Evolutionary conservation across 805 yeast genomes (phyloP).

Genomic region (Wickerhamiella slavikovae): DNA sequence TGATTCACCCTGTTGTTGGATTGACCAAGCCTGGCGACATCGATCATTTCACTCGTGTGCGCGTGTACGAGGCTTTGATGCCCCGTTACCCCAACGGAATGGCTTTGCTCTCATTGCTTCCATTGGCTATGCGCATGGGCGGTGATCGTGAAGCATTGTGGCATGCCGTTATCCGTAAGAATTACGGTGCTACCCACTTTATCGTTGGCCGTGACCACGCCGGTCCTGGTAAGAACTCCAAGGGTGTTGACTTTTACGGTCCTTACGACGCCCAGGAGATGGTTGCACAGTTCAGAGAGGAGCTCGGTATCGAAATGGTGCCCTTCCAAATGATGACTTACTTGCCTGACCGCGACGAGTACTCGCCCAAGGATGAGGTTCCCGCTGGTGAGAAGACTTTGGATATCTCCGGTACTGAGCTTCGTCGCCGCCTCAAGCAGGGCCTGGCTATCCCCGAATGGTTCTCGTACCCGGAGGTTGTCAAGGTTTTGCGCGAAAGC

Average conservation of each 20-base stretch:
- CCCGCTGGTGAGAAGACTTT: slow-evolving; percentile 62
- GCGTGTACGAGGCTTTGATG: slow-evolving; percentile 80
- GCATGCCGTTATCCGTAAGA: slow-evolving; percentile 94
- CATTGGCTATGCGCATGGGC: slow-evolving; percentile 97
- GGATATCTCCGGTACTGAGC: slow-evolving; percentile 86
- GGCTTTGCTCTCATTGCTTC: slow-evolving; percentile 73
- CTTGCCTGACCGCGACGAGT: slow-evolving; percentile 84
- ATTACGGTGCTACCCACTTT: slow-evolving; percentile 92
- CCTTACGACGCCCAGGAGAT: slow-evolving; percentile 92
- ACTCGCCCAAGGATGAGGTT: slow-evolving; percentile 86
- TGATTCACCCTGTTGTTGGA: slow-evolving; percentile 94
- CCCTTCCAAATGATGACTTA: slow-evolving; percentile 96
- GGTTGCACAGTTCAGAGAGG: slow-evolving; percentile 54
- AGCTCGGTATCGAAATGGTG: slow-evolving; percentile 73
- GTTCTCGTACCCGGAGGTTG: slow-evolving; percentile 96
- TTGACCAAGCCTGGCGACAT: slow-evolving; percentile 94
- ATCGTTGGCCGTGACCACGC: slow-evolving; percentile 98
- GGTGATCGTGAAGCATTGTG: slow-evolving; percentile 97
- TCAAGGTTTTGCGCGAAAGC: slow-evolving; percentile 68
- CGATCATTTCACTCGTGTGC: slow-evolving; percentile 92
- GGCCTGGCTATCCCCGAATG: slow-evolving; percentile 86
- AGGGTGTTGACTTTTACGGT: slow-evolving; percentile 87
- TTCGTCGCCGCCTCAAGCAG: slow-evolving; percentile 66
- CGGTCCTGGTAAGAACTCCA: slow-evolving; percentile 78
- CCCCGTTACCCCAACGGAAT: slow-evolving; percentile 87